Base-by-base conservation (phyloP, 1,139 yeast genomes). In the Debaryomyces nepalensis region DNA sequence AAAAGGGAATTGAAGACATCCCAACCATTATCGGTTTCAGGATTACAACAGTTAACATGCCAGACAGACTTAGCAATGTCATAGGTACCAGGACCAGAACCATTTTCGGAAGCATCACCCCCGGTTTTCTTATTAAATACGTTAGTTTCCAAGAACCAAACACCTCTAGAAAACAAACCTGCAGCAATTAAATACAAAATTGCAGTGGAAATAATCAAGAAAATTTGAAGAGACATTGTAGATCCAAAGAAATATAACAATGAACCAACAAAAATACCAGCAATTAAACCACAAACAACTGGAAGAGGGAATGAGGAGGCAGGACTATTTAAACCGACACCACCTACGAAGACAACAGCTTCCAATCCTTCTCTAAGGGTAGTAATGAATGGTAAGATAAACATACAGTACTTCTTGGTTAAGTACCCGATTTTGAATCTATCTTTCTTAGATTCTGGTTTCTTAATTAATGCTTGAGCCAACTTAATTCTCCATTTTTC, bases 31-130 rank as follows among this genome's bases (percentile, higher is more conserved):
- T 89, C 96, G 37, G 75, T 74, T 65, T 84, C 87, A 26, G 96
- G 95, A 68, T 88, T 89, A 70, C 97, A 90, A 69, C 97, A 90
- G 73, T 90, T 89, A 48, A 90, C 91, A 64, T 90, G 97, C 89
- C 96, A 90, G 12, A 90, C 96, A 6, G 88, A 68, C 57, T 78
- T 75, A 44, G 73, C 57, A 53, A 89, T 80, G 63, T 90, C 84
- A 64, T 90, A 90, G 32, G 96, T 83, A 58, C 97, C 97, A 37
- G 95, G 91, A 53, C 97, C 97, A 40, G 87, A 79, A 53, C 97
- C 97, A 53, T 75, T 70, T 68, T 90, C 97, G 31, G 93, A 74
- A 29, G 95, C 95, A 68, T 89, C 97, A 68, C 89, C 90, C 62
- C 97, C 97, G 26, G 91, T 82, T 38, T 68, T 61, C 48, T 71